phyloP scores from a whole-genome alignment of 2,329 filamentous ascomycete species.

The Rhinocladiella mackenziei region DNA sequence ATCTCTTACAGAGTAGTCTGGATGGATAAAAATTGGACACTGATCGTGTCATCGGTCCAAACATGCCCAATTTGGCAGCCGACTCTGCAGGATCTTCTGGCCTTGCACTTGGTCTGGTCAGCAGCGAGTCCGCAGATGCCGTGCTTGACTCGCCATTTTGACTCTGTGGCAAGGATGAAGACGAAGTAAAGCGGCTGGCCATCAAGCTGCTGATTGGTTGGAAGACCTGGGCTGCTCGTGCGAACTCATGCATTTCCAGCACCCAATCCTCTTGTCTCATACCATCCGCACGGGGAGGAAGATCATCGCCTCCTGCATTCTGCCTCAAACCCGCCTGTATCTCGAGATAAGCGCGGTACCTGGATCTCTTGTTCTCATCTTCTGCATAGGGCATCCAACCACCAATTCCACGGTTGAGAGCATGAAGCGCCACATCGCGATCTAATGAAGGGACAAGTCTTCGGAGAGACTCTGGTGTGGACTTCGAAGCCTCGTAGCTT shows the following conservation, averaged over 20 bases:
- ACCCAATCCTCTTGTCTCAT: conserved; percentile 68
- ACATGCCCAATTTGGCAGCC: conserved; percentile 88
- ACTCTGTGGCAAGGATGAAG: conserved; percentile 44
- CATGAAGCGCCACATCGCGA: conserved; percentile 63
- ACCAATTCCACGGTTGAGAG: conserved; percentile 60
- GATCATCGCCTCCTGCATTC: conserved; percentile 37
- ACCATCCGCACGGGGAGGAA: conserved; percentile 54
- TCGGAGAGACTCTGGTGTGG: conserved; percentile 49
- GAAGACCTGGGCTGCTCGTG: conserved; percentile 72
- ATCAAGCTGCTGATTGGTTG: conserved; percentile 88
- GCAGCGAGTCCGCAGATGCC: conserved; percentile 31
- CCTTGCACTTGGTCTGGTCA: conserved; percentile 49
- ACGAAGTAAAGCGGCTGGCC: conserved; percentile 86
- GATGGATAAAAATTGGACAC: conserved; percentile 71
- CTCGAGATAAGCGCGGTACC: conserved; percentile 80
- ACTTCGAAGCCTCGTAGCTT: conserved; percentile 60
- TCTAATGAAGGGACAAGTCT: conserved; percentile 54
- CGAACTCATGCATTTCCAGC: conserved; percentile 75
- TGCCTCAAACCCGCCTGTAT: conserved; percentile 59
- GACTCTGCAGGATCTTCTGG: conserved; percentile 74
- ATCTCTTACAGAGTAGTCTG: conserved; percentile 85
- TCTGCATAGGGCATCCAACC: conserved; percentile 82
- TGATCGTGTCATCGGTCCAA: conserved; percentile 77
- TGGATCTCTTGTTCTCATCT: conserved; percentile 69
- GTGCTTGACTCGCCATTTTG: conserved; percentile 28